Evolutionary conservation across 2,329 filamentous ascomycete species (phyloP).

Genomic region (Arthrobotrys megalospora): DNA sequence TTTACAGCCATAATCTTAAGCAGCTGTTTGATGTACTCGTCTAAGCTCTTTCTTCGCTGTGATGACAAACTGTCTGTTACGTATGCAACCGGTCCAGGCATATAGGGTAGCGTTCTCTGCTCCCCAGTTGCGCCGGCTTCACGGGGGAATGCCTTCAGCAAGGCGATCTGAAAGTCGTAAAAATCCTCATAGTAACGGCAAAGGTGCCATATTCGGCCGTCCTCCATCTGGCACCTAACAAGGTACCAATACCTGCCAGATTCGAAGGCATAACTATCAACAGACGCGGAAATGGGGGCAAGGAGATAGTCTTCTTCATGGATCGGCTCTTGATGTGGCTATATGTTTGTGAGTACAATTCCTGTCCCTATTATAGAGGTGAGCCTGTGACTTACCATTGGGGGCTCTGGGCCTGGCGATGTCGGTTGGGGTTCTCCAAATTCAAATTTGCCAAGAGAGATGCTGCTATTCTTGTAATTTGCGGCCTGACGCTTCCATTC

Average conservation of each 20-base stretch:
- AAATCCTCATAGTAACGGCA: slow-evolving; percentile 98
- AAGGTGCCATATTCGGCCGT: slow-evolving; percentile 91
- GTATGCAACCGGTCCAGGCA: slow-evolving; percentile 97
- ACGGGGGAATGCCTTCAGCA: slow-evolving; percentile 89
- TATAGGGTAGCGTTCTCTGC: slow-evolving; percentile 87
- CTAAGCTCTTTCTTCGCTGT: slow-evolving; percentile 89
- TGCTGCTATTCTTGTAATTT: slow-evolving; percentile 99
- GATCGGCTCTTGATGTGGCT: slow-evolving; percentile 63
- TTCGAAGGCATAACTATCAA: slow-evolving; percentile 93
- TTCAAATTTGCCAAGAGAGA: slow-evolving; percentile 92
- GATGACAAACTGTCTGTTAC: slow-evolving; percentile 98
- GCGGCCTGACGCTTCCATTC: slow-evolving; percentile 99
- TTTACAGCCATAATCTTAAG: slow-evolving; percentile 84
- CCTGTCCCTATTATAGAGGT: background rate
- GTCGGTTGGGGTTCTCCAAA: slow-evolving; percentile 68
- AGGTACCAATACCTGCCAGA: slow-evolving; percentile 99
- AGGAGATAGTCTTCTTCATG: slow-evolving; percentile 69
- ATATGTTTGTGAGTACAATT: background rate
- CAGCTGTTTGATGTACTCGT: slow-evolving; percentile 85
- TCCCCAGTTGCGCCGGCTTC: slow-evolving; percentile 88
- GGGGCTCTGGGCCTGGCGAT: slow-evolving; percentile 25
- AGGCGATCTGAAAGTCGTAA: slow-evolving; percentile 97
- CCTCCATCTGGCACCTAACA: slow-evolving; percentile 90
- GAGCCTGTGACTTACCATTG: slow-evolving; percentile 66
- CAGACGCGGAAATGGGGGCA: slow-evolving; percentile 84